Percentiles rank a stretch among this genome's conserved stretches.
These are phyloP conservation scores for Didymosphaeria variabile DNA, from an alignment of 2,329 filamentous ascomycete species.

Conservation along the genomic window DNA sequence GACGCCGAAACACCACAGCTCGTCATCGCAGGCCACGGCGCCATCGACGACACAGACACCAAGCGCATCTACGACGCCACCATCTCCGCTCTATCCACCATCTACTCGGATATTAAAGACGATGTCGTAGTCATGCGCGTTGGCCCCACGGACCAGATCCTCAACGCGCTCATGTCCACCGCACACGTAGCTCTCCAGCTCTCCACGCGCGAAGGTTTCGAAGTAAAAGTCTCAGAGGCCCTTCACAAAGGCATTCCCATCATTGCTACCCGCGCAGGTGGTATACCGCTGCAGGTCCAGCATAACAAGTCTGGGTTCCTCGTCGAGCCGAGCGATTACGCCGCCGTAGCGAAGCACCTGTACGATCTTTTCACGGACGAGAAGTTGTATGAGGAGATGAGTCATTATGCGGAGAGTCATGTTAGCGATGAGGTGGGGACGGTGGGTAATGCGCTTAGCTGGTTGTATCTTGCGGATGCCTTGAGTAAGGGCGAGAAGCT, in stretches of 20 bases:
- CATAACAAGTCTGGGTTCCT: constrained; percentile 77
- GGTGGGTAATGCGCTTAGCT: constrained; percentile 78
- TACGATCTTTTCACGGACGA: constrained; percentile 72
- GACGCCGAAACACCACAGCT: constrained; percentile 71
- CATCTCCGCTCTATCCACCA: constrained; percentile 70
- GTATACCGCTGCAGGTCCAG: constrained; percentile 81
- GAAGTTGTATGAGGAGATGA: constrained; percentile 73
- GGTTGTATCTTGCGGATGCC: constrained; percentile 79
- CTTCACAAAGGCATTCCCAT: constrained; percentile 81
- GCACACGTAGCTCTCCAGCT: constrained; percentile 79
- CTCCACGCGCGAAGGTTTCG: constrained; percentile 83
- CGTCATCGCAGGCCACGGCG: constrained; percentile 79
- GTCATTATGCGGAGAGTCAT: constrained; percentile 67
- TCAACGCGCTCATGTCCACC: constrained; percentile 78
- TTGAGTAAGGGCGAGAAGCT: constrained; percentile 67
- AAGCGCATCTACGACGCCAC: constrained; percentile 76
- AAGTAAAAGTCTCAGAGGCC: constrained; percentile 86
- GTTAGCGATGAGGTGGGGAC: constrained; percentile 86
- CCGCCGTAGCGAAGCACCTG: constrained; percentile 73
- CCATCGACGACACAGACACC: constrained; percentile 82
- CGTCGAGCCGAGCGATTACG: constrained; percentile 74
- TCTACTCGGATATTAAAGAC: constrained; percentile 59
- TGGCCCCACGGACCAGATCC: constrained; percentile 79
- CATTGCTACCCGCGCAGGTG: constrained; percentile 78
- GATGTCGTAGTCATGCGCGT: constrained; percentile 80